Conservation (phyloP, 177 flowering plant species). For the Vitis hybrid region DNA sequence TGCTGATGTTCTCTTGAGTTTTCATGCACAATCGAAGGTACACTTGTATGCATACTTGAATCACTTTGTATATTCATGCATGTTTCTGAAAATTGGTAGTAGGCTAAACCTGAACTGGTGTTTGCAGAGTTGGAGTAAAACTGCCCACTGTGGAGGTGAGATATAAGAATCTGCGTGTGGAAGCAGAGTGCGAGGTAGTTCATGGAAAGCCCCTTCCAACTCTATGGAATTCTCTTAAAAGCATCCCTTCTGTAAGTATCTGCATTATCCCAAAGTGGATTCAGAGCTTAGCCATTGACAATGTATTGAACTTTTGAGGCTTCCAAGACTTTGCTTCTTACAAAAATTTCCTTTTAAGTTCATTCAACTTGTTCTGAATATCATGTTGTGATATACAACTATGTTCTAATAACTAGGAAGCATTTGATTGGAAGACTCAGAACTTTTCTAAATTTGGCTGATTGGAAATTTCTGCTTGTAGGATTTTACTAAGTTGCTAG, state of each 20-base stretch:
- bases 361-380: background rate
- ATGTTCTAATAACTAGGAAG: background rate
- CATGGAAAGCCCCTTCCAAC: constrained; percentile 72
- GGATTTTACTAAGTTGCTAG: constrained; percentile 31
- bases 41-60: no score
- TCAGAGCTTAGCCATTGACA: background rate
- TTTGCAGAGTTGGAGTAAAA: constrained; percentile 58
- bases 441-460: no score
- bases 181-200: constrained; percentile 60
- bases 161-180: constrained; percentile 47
- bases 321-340: background rate
- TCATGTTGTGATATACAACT: background rate
- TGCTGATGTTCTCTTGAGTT: no score
- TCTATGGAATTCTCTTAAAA: constrained; percentile 56
- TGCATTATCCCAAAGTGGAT: background rate
- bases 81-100: no score
- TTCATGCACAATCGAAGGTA: no score
- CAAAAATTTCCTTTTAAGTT: background rate
- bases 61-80: no score
- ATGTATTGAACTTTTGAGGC: background rate
- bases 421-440: no score
- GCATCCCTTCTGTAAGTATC: constrained; percentile 44
- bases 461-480: constrained; percentile 12
- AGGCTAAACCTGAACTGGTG: background rate
- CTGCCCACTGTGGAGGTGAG: constrained; percentile 66